Evolutionary conservation across 2,329 filamentous ascomycete species (phyloP).

Genomic region (Microthyrium microscopicum): DNA sequence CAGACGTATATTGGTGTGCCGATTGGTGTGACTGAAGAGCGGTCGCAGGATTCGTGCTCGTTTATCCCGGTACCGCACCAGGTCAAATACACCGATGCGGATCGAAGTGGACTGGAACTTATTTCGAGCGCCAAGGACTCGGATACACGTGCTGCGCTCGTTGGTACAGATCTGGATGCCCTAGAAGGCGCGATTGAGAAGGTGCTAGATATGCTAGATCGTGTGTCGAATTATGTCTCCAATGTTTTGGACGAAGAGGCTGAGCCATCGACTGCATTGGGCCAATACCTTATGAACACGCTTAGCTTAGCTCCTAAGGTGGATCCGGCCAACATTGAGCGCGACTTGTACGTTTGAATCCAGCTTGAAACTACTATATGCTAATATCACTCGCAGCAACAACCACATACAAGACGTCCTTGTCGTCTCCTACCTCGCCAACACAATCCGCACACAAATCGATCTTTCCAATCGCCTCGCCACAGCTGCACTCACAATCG

Average conservation of each 20-base stretch:
- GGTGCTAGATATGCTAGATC: constrained; percentile 76
- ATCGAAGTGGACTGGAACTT: constrained; percentile 63
- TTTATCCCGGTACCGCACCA: constrained; percentile 97
- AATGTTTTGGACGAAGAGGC: constrained; percentile 88
- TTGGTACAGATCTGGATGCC: constrained; percentile 79
- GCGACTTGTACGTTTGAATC: constrained; percentile 57
- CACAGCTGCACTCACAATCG: constrained; percentile 37
- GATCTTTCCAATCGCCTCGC: constrained; percentile 91
- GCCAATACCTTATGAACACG: constrained; percentile 89
- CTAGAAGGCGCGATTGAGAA: constrained; percentile 75
- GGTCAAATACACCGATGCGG: constrained; percentile 71
- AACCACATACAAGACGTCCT: constrained; percentile 99
- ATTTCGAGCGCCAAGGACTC: constrained; percentile 66
- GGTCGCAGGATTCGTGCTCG: constrained; percentile 86
- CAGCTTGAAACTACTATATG: constrained; percentile 1
- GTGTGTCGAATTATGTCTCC: constrained; percentile 81
- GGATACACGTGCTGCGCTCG: constrained; percentile 54
- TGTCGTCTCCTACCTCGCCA: constrained; percentile 94
- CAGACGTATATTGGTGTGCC: constrained; percentile 91
- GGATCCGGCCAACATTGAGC: constrained; percentile 74
- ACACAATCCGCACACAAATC: constrained; percentile 97
- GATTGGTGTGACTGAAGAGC: constrained; percentile 86
- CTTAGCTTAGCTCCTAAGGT: constrained; percentile 91
- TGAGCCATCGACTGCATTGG: constrained; percentile 75
- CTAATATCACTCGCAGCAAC: constrained; percentile 43